Percentiles rank a stretch among this genome's conserved stretches.
Conservation (phyloP, 2,329 filamentous ascomycete genomes). For the Lecanosticta acicola region DNA sequence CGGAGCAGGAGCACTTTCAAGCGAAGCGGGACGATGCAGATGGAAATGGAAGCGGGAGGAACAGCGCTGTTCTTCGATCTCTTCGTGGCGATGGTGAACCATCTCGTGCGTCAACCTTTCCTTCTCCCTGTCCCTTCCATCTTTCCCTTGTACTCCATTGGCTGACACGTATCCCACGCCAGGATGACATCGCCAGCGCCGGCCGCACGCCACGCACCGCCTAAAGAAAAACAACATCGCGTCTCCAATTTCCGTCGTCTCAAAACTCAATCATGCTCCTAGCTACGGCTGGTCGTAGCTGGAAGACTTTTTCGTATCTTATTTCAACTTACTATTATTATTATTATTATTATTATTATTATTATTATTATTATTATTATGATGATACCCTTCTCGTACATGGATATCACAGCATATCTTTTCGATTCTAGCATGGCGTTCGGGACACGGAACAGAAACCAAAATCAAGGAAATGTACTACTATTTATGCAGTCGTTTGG, state of each 20-base stretch:
- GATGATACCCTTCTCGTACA: slow-evolving; percentile 21
- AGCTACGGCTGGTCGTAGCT: slow-evolving; percentile 11
- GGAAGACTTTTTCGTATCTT: slow-evolving; percentile 11
- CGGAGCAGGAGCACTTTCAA: slow-evolving; percentile 84
- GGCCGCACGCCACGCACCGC: slow-evolving; percentile 7
- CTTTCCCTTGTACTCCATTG: not conserved
- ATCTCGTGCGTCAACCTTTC: slow-evolving; percentile 57
- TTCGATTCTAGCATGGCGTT: slow-evolving; percentile 16
- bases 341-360: slow-evolving; percentile 9
- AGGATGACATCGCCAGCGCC: slow-evolving; percentile 28
- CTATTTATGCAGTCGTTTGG: not conserved
- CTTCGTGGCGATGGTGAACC: slow-evolving; percentile 88
- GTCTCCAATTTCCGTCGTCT: not conserved
- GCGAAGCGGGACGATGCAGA: slow-evolving; percentile 89
- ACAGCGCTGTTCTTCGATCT: slow-evolving; percentile 81
- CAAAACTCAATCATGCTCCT: slow-evolving; percentile 7
- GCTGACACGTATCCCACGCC: not conserved
- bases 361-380: slow-evolving; percentile 1
- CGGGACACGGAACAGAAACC: not conserved
- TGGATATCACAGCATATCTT: slow-evolving; percentile 3
- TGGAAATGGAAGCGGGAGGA: slow-evolving; percentile 84
- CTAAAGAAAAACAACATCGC: not conserved
- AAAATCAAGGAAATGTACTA: slow-evolving; percentile 7
- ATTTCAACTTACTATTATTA: slow-evolving; percentile 1
- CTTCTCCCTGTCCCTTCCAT: slow-evolving; percentile 1